These are phyloP conservation scores for Sextonia rubra DNA, from an alignment of 164 flowering plant species.

Conservation along the genomic window DNA sequence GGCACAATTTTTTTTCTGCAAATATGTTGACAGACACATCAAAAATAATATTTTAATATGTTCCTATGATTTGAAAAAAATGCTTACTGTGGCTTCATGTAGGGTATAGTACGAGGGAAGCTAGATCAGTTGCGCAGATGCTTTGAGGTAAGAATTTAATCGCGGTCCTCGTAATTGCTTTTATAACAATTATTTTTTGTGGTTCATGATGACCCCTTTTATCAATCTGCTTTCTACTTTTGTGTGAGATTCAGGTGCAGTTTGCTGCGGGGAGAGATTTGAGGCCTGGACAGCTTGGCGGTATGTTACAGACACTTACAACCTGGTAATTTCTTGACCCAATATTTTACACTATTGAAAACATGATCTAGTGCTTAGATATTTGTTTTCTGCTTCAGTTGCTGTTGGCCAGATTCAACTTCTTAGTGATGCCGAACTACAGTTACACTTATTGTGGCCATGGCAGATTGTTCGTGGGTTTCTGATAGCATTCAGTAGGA, in stretches of 20 bases:
- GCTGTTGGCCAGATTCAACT: background rate
- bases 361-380: background rate
- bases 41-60: background rate
- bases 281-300: slow-evolving; percentile 82
- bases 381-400: too few species aligned
- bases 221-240: slow-evolving; percentile 1
- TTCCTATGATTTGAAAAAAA: too few species aligned
- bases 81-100: slow-evolving; percentile 5
- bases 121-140: slow-evolving; percentile 90
- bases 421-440: background rate
- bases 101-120: slow-evolving; percentile 98
- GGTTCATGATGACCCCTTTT: background rate
- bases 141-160: slow-evolving; percentile 63
- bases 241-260: slow-evolving; percentile 64
- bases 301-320: slow-evolving; percentile 73
- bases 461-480: background rate
- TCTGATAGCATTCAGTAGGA: too few species aligned
- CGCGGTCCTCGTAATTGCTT: background rate
- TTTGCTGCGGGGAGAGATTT: slow-evolving; percentile 98
- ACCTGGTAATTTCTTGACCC: slow-evolving; percentile 47
- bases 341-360: background rate
- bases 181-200: background rate
- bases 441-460: background rate
- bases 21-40: background rate
- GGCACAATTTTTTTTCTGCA: background rate